Evolutionary conservation across 2,329 filamentous ascomycete genomes (phyloP).

Genomic region (Cladosporium halotolerans): DNA sequence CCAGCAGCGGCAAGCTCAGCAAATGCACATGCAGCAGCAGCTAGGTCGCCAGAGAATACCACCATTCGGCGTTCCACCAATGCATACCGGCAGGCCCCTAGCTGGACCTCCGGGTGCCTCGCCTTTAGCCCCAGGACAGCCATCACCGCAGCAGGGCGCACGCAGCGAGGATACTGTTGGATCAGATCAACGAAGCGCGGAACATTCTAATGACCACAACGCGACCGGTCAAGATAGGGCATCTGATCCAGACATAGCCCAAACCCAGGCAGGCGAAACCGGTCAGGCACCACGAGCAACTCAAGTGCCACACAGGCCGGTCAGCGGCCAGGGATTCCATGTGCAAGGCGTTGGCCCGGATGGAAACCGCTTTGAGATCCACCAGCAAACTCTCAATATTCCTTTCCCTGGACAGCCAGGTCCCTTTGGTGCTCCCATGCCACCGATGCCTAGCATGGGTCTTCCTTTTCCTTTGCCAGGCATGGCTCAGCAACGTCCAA

Average conservation of each 20-base stretch:
- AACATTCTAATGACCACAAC: neutral
- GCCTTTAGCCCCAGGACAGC: neutral
- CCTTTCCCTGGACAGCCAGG: constrained; percentile 8
- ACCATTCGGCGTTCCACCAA: neutral
- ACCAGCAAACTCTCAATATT: constrained; percentile 23
- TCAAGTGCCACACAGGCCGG: constrained; percentile 11
- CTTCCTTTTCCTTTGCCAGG: constrained; percentile 12
- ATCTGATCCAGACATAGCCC: no score
- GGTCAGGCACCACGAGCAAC: constrained; percentile 1
- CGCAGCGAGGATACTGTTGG: neutral
- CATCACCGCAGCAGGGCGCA: neutral
- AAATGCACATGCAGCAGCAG: constrained; percentile 7
- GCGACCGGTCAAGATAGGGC: neutral
- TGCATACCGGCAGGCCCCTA: neutral
- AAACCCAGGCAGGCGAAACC: no score
- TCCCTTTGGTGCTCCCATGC: neutral
- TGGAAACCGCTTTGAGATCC: constrained; percentile 26
- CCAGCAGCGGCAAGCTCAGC: constrained; percentile 15
- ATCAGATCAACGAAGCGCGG: neutral
- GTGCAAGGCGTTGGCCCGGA: constrained; percentile 24
- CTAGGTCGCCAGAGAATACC: constrained; percentile 13
- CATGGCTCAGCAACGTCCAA: constrained; percentile 5
- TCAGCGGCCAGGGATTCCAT: constrained; percentile 23
- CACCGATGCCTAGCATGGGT: neutral
- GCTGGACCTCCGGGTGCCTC: constrained; percentile 1